These are phyloP conservation scores for Coemansia sp. DNA, from an alignment of 192 early-diverging fungal genomes.

Conservation along the genomic window DNA sequence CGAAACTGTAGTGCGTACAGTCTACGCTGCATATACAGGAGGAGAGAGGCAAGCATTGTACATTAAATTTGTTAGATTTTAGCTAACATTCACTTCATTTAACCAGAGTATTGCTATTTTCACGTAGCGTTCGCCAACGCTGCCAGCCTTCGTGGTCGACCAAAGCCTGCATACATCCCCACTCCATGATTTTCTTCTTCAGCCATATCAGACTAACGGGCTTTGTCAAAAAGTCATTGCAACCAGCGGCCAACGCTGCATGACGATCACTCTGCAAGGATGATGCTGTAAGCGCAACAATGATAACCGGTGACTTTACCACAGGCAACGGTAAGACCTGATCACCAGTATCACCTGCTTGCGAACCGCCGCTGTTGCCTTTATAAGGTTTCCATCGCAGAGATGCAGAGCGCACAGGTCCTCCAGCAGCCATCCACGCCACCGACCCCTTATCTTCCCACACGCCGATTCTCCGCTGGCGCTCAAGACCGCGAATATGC, in stretches of 20 bases:
- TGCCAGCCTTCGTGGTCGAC: slow-evolving; percentile 74
- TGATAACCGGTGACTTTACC: slow-evolving; percentile 71
- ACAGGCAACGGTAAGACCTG: slow-evolving; percentile 9
- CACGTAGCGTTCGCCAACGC: slow-evolving; percentile 34
- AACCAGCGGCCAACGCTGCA: slow-evolving; percentile 78
- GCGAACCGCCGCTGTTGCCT: neutral
- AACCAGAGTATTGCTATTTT: neutral
- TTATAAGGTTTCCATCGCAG: slow-evolving; percentile 4
- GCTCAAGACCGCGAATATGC: slow-evolving; percentile 69
- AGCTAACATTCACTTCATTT: too few species aligned
- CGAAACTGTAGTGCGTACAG: too few species aligned
- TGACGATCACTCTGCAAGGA: slow-evolving; percentile 65
- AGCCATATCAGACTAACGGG: slow-evolving; percentile 82
- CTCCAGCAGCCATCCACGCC: slow-evolving; percentile 75
- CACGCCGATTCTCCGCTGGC: slow-evolving; percentile 46
- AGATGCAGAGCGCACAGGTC: slow-evolving; percentile 14
- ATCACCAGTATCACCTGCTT: neutral
- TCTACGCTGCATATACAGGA: too few species aligned
- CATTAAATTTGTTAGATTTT: too few species aligned
- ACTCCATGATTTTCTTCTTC: slow-evolving; percentile 83
- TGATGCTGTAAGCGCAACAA: slow-evolving; percentile 84
- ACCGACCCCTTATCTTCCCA: slow-evolving; percentile 54
- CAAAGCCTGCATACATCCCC: slow-evolving; percentile 90
- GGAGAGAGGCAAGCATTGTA: too few species aligned
- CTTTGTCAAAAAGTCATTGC: slow-evolving; percentile 90